These are phyloP conservation scores for Exophiala sp. DNA, from an alignment of 2,329 filamentous ascomycete species.

Conservation along the genomic window DNA sequence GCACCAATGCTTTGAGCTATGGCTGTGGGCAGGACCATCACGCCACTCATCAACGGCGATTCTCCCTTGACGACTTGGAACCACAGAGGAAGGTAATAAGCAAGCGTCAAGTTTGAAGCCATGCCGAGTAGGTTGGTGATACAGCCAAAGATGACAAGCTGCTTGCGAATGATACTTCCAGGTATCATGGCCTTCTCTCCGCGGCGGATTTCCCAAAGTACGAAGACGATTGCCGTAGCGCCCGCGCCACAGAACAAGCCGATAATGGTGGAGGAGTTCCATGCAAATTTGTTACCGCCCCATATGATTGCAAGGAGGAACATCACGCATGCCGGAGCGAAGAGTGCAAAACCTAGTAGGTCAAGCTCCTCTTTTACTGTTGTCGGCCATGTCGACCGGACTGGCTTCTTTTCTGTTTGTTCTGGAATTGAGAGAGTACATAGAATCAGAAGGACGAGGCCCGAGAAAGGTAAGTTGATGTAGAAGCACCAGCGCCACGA, in stretches of 20 bases:
- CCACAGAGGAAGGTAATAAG: slow-evolving; percentile 31
- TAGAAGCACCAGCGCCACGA: slow-evolving; percentile 40
- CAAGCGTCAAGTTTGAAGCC: slow-evolving; percentile 22
- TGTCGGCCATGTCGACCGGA: slow-evolving; percentile 19
- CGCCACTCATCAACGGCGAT: slow-evolving; percentile 26
- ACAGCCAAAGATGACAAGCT: slow-evolving; percentile 24
- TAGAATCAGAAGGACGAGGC: slow-evolving; percentile 37
- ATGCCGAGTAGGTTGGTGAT: slow-evolving; percentile 21
- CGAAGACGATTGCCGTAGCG: slow-evolving; percentile 31
- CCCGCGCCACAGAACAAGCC: slow-evolving; percentile 36
- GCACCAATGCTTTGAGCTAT: slow-evolving; percentile 20
- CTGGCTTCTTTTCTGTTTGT: slow-evolving; percentile 12
- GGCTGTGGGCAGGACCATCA: slow-evolving; percentile 27
- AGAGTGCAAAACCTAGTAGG: slow-evolving; percentile 58
- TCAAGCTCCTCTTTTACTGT: slow-evolving; percentile 42
- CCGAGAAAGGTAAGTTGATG: slow-evolving; percentile 43
- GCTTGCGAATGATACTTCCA: slow-evolving; percentile 21
- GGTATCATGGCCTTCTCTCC: slow-evolving; percentile 29
- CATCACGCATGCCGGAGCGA: slow-evolving; percentile 40
- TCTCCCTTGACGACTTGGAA: slow-evolving; percentile 30
- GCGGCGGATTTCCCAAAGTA: slow-evolving; percentile 28
- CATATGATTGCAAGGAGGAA: slow-evolving; percentile 26
- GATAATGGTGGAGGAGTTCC: slow-evolving; percentile 37
- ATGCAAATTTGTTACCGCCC: slow-evolving; percentile 26
- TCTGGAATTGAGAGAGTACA: slow-evolving; percentile 12